Evolutionary conservation across 768 basidiomycete species (phyloP).

Genomic region (Saitozyma sp.): DNA sequence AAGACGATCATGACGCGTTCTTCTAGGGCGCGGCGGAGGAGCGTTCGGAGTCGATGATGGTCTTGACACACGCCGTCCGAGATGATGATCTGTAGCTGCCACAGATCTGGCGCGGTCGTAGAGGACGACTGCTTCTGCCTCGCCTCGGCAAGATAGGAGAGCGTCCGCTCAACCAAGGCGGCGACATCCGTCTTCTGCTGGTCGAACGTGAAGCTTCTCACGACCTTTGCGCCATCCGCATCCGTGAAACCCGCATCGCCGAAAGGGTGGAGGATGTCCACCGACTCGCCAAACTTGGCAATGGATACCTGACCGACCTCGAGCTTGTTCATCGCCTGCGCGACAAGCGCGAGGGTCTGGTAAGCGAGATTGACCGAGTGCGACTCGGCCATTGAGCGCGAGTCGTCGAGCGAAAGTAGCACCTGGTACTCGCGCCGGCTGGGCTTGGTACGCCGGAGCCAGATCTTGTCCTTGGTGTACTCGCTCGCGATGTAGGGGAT

Average conservation of each 20-base stretch:
- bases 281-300: conserved; percentile 81
- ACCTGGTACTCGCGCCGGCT: conserved; percentile 95
- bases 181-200: conserved; percentile 87
- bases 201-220: conserved; percentile 82
- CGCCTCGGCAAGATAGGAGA: conserved; percentile 72
- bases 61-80: conserved; percentile 99
- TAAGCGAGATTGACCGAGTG: conserved; percentile 90
- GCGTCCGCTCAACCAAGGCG: conserved; percentile 73
- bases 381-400: conserved; percentile 91
- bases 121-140: conserved; percentile 66
- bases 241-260: conserved; percentile 72
- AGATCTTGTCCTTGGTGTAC: conserved; percentile 99
- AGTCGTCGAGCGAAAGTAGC: conserved; percentile 91
- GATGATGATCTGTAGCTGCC: conserved; percentile 98
- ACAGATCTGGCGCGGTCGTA: conserved; percentile 71
- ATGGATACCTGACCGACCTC: conserved; percentile 95
- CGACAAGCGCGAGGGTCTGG: conserved; percentile 87
- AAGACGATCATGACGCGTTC: conserved; percentile 94
- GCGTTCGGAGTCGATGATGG: conserved; percentile 75
- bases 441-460: conserved; percentile 90
- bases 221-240: conserved; percentile 73
- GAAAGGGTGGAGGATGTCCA: conserved; percentile 87
- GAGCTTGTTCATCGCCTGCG: conserved; percentile 82
- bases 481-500: conserved; percentile 97
- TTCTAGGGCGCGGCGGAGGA: conserved; percentile 80